Evolutionary conservation across 805 yeast genomes (phyloP).

Genomic region (Starmerella gropengiesseri): DNA sequence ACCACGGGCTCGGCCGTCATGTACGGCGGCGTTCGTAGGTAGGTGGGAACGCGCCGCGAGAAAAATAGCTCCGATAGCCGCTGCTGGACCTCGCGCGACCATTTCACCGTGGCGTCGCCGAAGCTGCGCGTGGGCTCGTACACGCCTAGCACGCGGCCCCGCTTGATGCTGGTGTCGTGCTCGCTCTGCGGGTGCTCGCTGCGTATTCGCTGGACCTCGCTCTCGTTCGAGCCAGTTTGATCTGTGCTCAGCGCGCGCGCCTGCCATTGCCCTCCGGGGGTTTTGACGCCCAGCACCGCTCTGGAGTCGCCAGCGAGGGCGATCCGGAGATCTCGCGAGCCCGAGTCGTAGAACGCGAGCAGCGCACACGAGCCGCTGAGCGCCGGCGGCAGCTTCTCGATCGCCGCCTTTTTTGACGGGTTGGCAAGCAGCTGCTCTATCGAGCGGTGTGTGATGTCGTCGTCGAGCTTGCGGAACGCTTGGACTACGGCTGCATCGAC

Average conservation of each 20-base stretch:
- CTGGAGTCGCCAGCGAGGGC: constrained; percentile 97
- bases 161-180: constrained; percentile 47
- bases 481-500: constrained; percentile 69
- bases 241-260: constrained; percentile 78
- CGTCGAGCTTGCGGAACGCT: constrained; percentile 76
- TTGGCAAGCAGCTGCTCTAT: constrained; percentile 57
- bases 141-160: constrained; percentile 86
- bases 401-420: constrained; percentile 52
- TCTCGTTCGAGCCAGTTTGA: constrained; percentile 86
- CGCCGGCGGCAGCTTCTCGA: constrained; percentile 79
- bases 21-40: constrained; percentile 84
- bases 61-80: constrained; percentile 63
- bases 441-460: constrained; percentile 70
- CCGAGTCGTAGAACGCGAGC: constrained; percentile 74
- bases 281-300: constrained; percentile 62
- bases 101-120: constrained; percentile 91
- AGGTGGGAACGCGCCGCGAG: constrained; percentile 56
- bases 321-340: constrained; percentile 58
- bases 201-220: constrained; percentile 72
- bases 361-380: constrained; percentile 91
- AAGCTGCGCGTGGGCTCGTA: constrained; percentile 93
- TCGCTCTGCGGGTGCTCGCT: constrained; percentile 81
- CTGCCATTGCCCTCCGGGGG: constrained; percentile 64
- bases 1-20: constrained; percentile 94
- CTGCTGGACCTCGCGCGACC: constrained; percentile 66